Base-by-base conservation (phyloP, 73 alveolate genomes). In the Symbiodinium pilosum region DNA sequence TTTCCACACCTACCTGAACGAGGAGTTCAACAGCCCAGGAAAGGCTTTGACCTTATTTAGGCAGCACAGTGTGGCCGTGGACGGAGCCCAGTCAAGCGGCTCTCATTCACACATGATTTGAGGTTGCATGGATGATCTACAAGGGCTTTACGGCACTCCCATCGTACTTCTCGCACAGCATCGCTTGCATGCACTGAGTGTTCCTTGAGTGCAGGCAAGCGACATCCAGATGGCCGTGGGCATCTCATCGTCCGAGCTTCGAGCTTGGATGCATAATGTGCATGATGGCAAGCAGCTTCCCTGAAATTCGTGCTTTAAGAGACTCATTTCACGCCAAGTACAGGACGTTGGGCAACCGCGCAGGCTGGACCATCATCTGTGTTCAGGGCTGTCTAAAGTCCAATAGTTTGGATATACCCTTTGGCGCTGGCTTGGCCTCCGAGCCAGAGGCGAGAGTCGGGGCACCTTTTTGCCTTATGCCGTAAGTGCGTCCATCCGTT, bases 281-380 rank as follows among this genome's bases (percentile, higher is more conserved):
- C n/a, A n/a, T n/a, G n/a, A n/a, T n/a, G n/a, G n/a, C n/a, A n/a
- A n/a, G n/a, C n/a, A n/a, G n/a, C n/a, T n/a, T n/a, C n/a, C n/a
- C n/a, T n/a, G n/a, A n/a, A n/a, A n/a, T n/a, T n/a, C n/a, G n/a
- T n/a, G n/a, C n/a, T n/a, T n/a, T n/a, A n/a, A n/a, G n/a, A n/a
- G n/a, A n/a, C n/a, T n/a, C n/a, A n/a, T n/a, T n/a, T n/a, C n/a
- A n/a, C n/a, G n/a, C n/a, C n/a, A n/a, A n/a, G n/a, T n/a, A 14
- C 59, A 86, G 93, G 95, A 88, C 95, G 28, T 39, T 88, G 44
- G 95, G 95, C 86, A 88, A 88, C 44, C 95, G 95, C 21, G 95
- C 94, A 86, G 93, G 93, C 93, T 28, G 0, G 28, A 64, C 40
- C n/a, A n/a, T n/a, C n/a, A n/a, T n/a, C n/a, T n/a, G n/a, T n/a